Evolutionary conservation across 805 yeast genomes (phyloP).

Genomic region (Clavispora santaluciae): DNA sequence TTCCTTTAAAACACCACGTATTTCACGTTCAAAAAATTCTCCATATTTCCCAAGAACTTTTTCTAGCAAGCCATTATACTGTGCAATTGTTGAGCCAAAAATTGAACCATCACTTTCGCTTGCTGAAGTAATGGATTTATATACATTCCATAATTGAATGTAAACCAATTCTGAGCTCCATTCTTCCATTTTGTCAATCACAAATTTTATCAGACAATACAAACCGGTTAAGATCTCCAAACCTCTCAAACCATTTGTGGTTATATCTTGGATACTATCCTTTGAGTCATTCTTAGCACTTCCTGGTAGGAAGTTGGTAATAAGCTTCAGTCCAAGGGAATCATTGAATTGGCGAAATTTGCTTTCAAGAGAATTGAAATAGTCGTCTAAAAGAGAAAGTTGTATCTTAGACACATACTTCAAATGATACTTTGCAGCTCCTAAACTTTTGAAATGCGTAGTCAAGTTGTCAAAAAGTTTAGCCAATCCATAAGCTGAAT

Average conservation of each 20-base stretch:
- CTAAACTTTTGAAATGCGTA: constrained; percentile 48
- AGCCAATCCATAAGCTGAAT: constrained; percentile 53
- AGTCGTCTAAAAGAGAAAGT: constrained; percentile 49
- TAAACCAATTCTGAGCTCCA: constrained; percentile 38
- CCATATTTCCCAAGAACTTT: constrained; percentile 20
- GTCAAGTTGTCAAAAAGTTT: constrained; percentile 56
- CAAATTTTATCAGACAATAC: constrained; percentile 31
- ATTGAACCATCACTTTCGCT: constrained; percentile 21
- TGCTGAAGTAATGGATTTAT: constrained; percentile 16
- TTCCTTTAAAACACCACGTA: constrained; percentile 26
- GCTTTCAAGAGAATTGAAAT: constrained; percentile 29
- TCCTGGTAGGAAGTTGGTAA: constrained; percentile 33
- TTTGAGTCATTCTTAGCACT: constrained; percentile 6
- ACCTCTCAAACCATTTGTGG: constrained; percentile 49
- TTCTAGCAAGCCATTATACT: constrained; percentile 19
- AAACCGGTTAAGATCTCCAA: constrained; percentile 27
- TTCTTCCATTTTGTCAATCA: constrained; percentile 24
- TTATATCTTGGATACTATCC: constrained; percentile 92
- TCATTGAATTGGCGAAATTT: constrained; percentile 42
- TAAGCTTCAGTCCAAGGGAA: constrained; percentile 25
- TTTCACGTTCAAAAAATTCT: constrained; percentile 30
- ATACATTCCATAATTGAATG: constrained; percentile 37
- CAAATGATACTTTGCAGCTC: constrained; percentile 45
- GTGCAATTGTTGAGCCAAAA: constrained; percentile 23
- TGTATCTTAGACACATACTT: constrained; percentile 57